A percentile compares a stretch with the other conserved stretches of the same genome.
These are phyloP conservation scores for Larix kaempferi DNA, from an alignment of 75 land plant genomes.

Conservation along the genomic window DNA sequence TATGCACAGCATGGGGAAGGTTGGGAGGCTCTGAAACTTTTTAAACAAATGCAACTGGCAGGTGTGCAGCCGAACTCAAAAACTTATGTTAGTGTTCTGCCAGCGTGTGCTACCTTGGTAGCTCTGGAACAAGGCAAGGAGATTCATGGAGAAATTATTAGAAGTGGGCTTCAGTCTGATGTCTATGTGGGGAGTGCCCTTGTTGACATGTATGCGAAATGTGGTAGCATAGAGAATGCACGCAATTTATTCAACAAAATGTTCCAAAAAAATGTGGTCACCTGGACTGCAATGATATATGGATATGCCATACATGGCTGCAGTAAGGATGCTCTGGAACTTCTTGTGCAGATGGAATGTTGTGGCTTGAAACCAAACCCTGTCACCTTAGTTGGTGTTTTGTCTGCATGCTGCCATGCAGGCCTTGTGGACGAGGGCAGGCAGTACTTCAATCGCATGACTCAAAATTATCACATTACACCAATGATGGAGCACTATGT, in stretches of 20 bases:
- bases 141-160: too few relatives aligned
- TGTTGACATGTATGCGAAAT: conserved; percentile 41
- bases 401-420: conserved; percentile 15
- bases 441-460: neutral
- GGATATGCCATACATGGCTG: conserved; percentile 30
- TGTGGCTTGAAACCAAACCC: conserved; percentile 15
- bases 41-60: too few relatives aligned
- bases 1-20: too few relatives aligned
- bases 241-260: conserved; percentile 15
- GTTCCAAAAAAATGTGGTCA: conserved; percentile 15
- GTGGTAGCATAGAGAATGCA: conserved; percentile 27
- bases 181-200: conserved; percentile 9
- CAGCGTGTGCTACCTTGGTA: too few relatives aligned
- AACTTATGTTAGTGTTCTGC: too few relatives aligned
- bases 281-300: conserved; percentile 35
- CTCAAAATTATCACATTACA: neutral
- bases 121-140: too few relatives aligned
- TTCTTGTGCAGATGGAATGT: neutral
- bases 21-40: too few relatives aligned
- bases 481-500: neutral
- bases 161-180: too few relatives aligned
- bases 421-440: neutral
- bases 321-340: conserved; percentile 20
- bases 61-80: too few relatives aligned
- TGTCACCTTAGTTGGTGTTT: conserved; percentile 4